Evolutionary conservation across 129 eudicot genomes (phyloP), one percentile per base, ranked within the genome.

Genomic region (Saposhnikovia divaricata): DNA sequence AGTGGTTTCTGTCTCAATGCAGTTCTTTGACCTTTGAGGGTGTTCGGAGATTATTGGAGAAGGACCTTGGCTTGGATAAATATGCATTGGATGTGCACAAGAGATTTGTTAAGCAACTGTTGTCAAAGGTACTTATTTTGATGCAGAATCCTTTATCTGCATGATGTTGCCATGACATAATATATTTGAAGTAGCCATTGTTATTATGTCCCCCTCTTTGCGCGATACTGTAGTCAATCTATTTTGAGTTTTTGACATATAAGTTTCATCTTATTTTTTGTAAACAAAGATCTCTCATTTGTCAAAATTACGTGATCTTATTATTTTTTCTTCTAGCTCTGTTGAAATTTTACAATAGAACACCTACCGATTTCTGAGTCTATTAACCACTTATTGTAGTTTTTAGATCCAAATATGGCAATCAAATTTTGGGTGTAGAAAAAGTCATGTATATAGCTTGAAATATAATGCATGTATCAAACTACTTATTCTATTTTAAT

Each of bases 11-110:
- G 44, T 51, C 40, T 77, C 16, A 40, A 42, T 78, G 81, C 94
- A 95, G 99, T 55, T 85, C 95, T 47, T 79, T 95, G 84, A 90
- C 97, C 77, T 74, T 95, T 86, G 99, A 80, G 82, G 85, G 86
- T 42, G 96, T 92, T 47, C 77, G 97, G 82, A 87, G 99, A 85
- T 71, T 92, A 75, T 74, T 92, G 82, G 99, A 95, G 87, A 83
- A 92, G 83, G 97, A 95, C 84, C 65, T 95, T 84, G 96, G 83
- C 70, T 88, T 92, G 75, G 90, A 90, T 55, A 82, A 82, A 34
- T 80, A 86, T 84, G 91, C 93, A 15, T 84, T 95, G 85, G 99
- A 95, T 83, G 85, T 80, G 78, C 96, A 92, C 76, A 92, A 95
- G 86, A 86, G 82, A 83, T 86, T 77, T 80, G 87, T 95, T 73